Conservation (phyloP, 2,329 filamentous ascomycete species). For the Fusarium mundagurra region DNA sequence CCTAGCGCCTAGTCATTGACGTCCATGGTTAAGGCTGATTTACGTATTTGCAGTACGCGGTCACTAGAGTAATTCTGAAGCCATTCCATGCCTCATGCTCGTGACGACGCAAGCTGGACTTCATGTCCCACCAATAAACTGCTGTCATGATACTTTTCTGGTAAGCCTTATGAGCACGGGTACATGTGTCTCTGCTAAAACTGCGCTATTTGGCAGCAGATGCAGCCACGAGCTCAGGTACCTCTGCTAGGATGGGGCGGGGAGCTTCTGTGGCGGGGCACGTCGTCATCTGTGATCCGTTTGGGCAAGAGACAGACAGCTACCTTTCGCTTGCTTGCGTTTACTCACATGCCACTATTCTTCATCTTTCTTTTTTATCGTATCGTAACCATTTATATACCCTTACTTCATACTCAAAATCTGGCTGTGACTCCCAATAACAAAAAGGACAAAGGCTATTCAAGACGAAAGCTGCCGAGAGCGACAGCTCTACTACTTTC, state of each 20-base stretch:
- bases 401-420: background rate
- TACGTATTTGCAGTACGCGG: conserved; percentile 28
- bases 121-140: conserved; percentile 5
- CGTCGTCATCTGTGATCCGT: conserved; percentile 40
- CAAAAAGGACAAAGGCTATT: background rate
- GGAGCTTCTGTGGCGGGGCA: conserved; percentile 36
- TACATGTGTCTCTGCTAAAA: conserved; percentile 11
- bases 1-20: background rate
- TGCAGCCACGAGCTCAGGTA: conserved; percentile 11
- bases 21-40: background rate
- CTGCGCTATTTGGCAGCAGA: background rate
- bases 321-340: conserved; percentile 10
- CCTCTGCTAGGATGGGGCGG: conserved; percentile 19
- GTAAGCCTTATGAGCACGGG: background rate
- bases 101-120: conserved; percentile 30
- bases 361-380: background rate
- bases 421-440: background rate
- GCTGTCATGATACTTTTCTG: conserved; percentile 10
- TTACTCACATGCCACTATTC: conserved; percentile 31
- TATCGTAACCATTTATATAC: conserved; percentile 6
- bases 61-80: conserved; percentile 17
- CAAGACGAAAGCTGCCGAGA: background rate
- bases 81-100: background rate
- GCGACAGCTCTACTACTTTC: background rate
- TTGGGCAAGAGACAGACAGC: conserved; percentile 33